phyloP scores from a whole-genome alignment of 805 yeast species.

The Candida rishiriensis region DNA sequence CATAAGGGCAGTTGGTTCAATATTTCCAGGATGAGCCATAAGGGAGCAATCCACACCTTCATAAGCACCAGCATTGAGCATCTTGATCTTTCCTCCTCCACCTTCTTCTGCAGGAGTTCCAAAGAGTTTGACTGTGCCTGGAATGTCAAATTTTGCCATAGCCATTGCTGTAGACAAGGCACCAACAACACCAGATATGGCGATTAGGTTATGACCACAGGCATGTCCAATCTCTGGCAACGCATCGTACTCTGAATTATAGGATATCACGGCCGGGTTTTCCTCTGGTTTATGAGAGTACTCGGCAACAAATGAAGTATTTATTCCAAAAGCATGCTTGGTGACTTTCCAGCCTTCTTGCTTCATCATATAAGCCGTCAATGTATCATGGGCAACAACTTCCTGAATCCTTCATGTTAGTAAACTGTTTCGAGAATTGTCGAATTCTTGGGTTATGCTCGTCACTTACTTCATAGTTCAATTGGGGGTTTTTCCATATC shows the following conservation, averaged over 20 bases:
- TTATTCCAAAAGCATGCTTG: constrained; percentile 21
- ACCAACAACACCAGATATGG: constrained; percentile 20
- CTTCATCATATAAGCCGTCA: constrained; percentile 18
- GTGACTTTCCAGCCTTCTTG: constrained; percentile 24
- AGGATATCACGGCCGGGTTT: constrained; percentile 17
- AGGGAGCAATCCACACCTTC: constrained; percentile 21
- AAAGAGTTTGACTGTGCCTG: constrained; percentile 26
- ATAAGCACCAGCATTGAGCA: constrained; percentile 26
- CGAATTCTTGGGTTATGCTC: too few relatives aligned
- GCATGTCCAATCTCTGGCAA: constrained; percentile 29
- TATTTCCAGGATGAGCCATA: constrained; percentile 24
- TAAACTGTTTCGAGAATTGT: not conserved
- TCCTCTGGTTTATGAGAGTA: constrained; percentile 9
- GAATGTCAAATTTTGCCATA: constrained; percentile 18
- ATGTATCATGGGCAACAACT: constrained; percentile 21
- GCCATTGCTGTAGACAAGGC: constrained; percentile 17
- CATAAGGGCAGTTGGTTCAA: constrained; percentile 11
- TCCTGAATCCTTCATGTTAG: constrained; percentile 13
- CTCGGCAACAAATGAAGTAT: constrained; percentile 20
- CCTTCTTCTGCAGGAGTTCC: constrained; percentile 31
- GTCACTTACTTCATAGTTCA: constrained; percentile 12
- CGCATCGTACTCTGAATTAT: constrained; percentile 28
- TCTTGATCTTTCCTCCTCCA: constrained; percentile 25
- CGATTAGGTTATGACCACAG: constrained; percentile 29
- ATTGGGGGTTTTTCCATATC: constrained; percentile 20